phyloP scores from a whole-genome alignment of 2,329 filamentous ascomycete genomes.

The Colletotrichum melonis region DNA sequence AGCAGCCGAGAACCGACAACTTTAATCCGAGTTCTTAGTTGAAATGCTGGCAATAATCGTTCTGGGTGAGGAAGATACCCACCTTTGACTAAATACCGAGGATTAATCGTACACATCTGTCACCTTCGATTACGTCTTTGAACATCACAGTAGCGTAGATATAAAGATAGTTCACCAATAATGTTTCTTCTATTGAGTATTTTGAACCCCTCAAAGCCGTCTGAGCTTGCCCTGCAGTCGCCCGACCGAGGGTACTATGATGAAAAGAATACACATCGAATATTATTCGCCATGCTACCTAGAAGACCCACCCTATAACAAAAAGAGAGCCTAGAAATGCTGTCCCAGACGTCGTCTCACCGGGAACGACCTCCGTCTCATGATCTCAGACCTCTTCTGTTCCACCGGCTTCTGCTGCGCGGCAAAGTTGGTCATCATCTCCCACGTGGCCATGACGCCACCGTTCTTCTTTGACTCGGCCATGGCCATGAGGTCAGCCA shows the following conservation, averaged over 20 bases:
- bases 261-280: slow-evolving; percentile 26
- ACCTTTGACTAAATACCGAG: too few species aligned
- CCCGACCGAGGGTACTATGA: slow-evolving; percentile 25
- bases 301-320: neutral
- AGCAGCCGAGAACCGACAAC: neutral
- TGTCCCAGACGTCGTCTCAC: slow-evolving; percentile 22
- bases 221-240: slow-evolving; percentile 13
- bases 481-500: slow-evolving; percentile 30
- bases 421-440: slow-evolving; percentile 23
- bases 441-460: slow-evolving; percentile 26
- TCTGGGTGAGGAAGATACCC: too few species aligned
- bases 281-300: slow-evolving; percentile 32
- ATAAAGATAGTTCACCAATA: neutral
- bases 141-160: neutral
- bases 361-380: slow-evolving; percentile 10
- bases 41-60: too few species aligned
- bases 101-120: too few species aligned
- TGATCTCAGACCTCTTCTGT: slow-evolving; percentile 15
- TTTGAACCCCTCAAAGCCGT: neutral
- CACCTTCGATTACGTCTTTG: too few species aligned
- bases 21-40: neutral
- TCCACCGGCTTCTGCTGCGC: slow-evolving; percentile 19
- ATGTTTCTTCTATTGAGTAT: slow-evolving; percentile 17
- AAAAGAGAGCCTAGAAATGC: slow-evolving; percentile 21
- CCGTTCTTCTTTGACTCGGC: slow-evolving; percentile 21